Conservation (phyloP, 73 alveolate genomes). For the Paramecium octaurelia region DNA sequence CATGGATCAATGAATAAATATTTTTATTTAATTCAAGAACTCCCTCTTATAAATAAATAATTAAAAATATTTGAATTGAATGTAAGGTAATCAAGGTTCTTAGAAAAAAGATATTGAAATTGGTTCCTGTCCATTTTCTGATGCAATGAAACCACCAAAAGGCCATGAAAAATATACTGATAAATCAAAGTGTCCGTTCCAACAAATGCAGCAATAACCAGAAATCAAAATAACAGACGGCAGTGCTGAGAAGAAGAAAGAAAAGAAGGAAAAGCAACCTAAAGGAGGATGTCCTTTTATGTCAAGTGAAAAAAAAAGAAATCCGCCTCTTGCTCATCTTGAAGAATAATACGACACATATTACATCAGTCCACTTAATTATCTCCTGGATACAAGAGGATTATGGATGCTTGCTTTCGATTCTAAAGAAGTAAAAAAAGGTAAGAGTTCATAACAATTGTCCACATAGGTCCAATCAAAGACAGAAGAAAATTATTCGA, state of each 20-base stretch:
- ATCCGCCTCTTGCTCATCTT: conserved; percentile 44
- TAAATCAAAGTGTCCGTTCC: conserved; percentile 22
- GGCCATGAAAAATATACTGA: conserved; percentile 31
- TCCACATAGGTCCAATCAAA: conserved; percentile 35
- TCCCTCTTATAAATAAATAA: not conserved
- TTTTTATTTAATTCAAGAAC: not conserved
- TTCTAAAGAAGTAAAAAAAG: conserved; percentile 39
- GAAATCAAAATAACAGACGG: conserved; percentile 52
- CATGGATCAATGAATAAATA: conserved; percentile 1
- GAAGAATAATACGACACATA: conserved; percentile 41
- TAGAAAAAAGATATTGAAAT: not conserved
- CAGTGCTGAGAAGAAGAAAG: conserved; percentile 36
- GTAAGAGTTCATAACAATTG: not conserved
- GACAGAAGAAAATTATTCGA: conserved; percentile 59
- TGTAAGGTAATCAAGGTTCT: conserved; percentile 15
- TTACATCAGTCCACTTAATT: conserved; percentile 49
- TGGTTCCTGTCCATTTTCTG: not conserved
- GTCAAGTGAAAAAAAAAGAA: conserved; percentile 55
- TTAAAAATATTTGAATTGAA: not conserved
- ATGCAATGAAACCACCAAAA: conserved; percentile 12
- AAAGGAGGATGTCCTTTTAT: conserved; percentile 62
- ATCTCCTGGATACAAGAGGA: conserved; percentile 53
- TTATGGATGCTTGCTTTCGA: conserved; percentile 55
- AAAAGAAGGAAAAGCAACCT: conserved; percentile 62
- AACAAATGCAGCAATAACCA: not conserved